Percentiles rank a stretch among this genome's conserved stretches.
Evolutionary conservation across 306 rosid species (phyloP).

Genomic region (Adenanthera pavonina): DNA sequence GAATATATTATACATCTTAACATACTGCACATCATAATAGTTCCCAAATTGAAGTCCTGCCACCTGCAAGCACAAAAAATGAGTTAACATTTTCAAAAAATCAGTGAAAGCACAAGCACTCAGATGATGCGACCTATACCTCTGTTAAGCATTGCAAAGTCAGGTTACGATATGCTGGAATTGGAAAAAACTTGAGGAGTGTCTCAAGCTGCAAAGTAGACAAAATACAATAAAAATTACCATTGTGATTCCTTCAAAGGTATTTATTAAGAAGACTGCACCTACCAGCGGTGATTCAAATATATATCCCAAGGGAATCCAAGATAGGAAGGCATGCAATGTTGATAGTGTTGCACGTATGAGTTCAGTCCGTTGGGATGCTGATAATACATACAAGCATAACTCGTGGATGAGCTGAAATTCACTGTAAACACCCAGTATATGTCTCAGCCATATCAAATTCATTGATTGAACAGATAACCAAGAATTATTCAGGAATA

Average conservation of each 20-base stretch:
- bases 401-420: constrained; percentile 98
- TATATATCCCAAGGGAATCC: constrained; percentile 99
- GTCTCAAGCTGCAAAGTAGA: constrained; percentile 80
- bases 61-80: constrained; percentile 62
- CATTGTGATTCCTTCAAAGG: constrained; percentile 20
- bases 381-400: constrained; percentile 93
- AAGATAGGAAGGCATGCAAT: constrained; percentile 93
- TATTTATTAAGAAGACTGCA: constrained; percentile 23
- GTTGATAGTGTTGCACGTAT: constrained; percentile 91
- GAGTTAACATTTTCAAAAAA: constrained; percentile 12
- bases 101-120: constrained; percentile 4
- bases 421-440: constrained; percentile 72
- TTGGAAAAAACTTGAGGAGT: constrained; percentile 84
- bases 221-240: constrained; percentile 25
- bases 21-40: constrained; percentile 76
- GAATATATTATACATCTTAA: constrained; percentile 88
- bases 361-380: constrained; percentile 92
- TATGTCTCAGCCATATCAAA: constrained; percentile 28
- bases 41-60: constrained; percentile 87
- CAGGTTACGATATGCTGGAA: constrained; percentile 85
- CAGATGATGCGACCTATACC: constrained; percentile 52
- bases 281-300: constrained; percentile 95
- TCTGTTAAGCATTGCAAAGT: constrained; percentile 92
- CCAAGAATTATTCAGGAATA: background rate
- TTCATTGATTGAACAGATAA: constrained; percentile 5